These are phyloP conservation scores for Gamarada debralockiae DNA, from an alignment of 495 filamentous ascomycete species.

Conservation along the genomic window DNA sequence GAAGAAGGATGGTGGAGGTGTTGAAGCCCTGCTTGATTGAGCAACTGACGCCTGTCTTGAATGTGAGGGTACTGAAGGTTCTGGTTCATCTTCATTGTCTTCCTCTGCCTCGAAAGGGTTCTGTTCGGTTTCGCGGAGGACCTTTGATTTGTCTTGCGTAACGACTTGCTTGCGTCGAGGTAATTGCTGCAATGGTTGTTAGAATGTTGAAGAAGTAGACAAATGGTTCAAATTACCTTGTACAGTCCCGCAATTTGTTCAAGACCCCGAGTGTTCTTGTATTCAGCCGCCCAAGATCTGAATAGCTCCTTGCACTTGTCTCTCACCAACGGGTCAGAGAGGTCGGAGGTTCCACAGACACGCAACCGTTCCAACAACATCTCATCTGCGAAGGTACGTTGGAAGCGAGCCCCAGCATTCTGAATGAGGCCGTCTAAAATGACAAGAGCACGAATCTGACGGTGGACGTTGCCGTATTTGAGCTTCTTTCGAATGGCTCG, in stretches of 20 bases:
- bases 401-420: constrained; percentile 87
- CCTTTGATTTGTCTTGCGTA: constrained; percentile 73
- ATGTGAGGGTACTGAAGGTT: constrained; percentile 6
- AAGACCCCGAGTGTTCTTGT: constrained; percentile 79
- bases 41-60: constrained; percentile 17
- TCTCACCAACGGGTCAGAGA: constrained; percentile 81
- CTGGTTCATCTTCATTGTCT: constrained; percentile 37
- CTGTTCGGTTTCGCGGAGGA: constrained; percentile 68
- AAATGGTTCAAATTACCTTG: constrained; percentile 40
- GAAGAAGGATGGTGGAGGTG: constrained; percentile 22
- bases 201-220: not conserved
- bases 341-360: constrained; percentile 76
- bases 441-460: constrained; percentile 83
- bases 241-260: constrained; percentile 75
- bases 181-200: constrained; percentile 36
- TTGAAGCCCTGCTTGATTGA: constrained; percentile 28
- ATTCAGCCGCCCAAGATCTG: constrained; percentile 79
- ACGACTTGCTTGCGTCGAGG: constrained; percentile 50
- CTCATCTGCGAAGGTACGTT: constrained; percentile 84
- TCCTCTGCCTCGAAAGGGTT: constrained; percentile 60
- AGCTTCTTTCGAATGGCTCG: constrained; percentile 96
- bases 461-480: constrained; percentile 93
- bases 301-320: constrained; percentile 84
- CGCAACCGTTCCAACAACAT: constrained; percentile 90
- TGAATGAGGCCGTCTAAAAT: constrained; percentile 93